Percentiles rank a stretch among this genome's conserved stretches.
Conservation (phyloP, 2,329 filamentous ascomycete genomes). For the Ophiocordyceps sinensis region DNA sequence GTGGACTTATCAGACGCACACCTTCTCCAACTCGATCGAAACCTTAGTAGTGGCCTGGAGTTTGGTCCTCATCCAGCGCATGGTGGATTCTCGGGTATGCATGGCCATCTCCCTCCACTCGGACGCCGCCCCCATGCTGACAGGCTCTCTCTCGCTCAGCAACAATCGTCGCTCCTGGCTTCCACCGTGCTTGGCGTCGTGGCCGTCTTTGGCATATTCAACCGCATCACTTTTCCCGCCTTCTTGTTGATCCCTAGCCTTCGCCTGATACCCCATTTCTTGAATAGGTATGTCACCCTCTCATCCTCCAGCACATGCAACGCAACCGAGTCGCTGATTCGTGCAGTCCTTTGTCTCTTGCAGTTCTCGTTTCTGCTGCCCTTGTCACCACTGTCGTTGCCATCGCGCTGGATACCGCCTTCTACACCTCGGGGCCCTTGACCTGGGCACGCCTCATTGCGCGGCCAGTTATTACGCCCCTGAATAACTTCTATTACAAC, state of each 20-base stretch:
- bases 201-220: slow-evolving; percentile 77
- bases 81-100: slow-evolving; percentile 61
- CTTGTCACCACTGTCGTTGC: slow-evolving; percentile 56
- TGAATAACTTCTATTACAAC: slow-evolving; percentile 70
- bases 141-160: slow-evolving; percentile 26
- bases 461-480: slow-evolving; percentile 57
- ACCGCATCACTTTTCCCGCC: slow-evolving; percentile 92
- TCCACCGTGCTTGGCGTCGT: slow-evolving; percentile 69
- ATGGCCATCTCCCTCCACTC: neutral
- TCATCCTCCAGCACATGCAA: neutral
- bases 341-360: slow-evolving; percentile 41
- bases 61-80: slow-evolving; percentile 78
- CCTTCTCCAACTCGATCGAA: slow-evolving; percentile 95
- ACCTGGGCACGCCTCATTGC: slow-evolving; percentile 49
- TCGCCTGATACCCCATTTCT: slow-evolving; percentile 72
- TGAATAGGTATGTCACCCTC: slow-evolving; percentile 48
- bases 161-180: slow-evolving; percentile 61
- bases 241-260: slow-evolving; percentile 77
- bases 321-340: slow-evolving; percentile 6
- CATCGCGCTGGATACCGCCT: slow-evolving; percentile 70
- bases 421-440: slow-evolving; percentile 54
- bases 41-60: slow-evolving; percentile 89
- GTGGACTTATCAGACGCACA: slow-evolving; percentile 97
- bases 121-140: slow-evolving; percentile 7
- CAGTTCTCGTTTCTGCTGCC: slow-evolving; percentile 50